Conservation (phyloP, 2,329 filamentous ascomycete genomes). For the Aspergillus intermedius region DNA sequence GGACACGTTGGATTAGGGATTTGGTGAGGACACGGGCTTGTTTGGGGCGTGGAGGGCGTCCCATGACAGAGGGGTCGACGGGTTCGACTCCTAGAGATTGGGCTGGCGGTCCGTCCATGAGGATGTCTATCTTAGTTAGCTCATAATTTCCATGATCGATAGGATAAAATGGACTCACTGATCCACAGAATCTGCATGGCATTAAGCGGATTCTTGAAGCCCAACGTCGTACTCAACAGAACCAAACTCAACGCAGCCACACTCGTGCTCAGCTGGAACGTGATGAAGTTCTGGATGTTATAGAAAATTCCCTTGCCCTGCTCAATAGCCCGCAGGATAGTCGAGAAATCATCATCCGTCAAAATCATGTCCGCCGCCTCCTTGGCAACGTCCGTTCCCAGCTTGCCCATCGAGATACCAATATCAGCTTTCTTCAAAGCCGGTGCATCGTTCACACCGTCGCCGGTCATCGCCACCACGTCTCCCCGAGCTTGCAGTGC, state of each 20-base stretch:
- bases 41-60: slow-evolving; percentile 75
- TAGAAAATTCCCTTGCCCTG: slow-evolving; percentile 99
- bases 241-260: slow-evolving; percentile 88
- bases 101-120: slow-evolving; percentile 97
- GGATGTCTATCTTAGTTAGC: slow-evolving; percentile 63
- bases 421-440: slow-evolving; percentile 97
- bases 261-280: slow-evolving; percentile 95
- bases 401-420: slow-evolving; percentile 90
- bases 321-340: slow-evolving; percentile 89
- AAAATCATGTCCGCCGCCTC: slow-evolving; percentile 86
- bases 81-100: slow-evolving; percentile 94
- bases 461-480: slow-evolving; percentile 97
- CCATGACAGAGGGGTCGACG: slow-evolving; percentile 92
- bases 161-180: slow-evolving; percentile 57
- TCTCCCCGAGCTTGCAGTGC: slow-evolving; percentile 88
- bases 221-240: slow-evolving; percentile 83
- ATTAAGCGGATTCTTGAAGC: slow-evolving; percentile 92
- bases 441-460: slow-evolving; percentile 95
- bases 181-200: slow-evolving; percentile 99
- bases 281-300: slow-evolving; percentile 99
- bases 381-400: slow-evolving; percentile 96
- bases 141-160: slow-evolving; percentile 14
- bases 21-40: slow-evolving; percentile 87
- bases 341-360: slow-evolving; percentile 83
- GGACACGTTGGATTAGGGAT: slow-evolving; percentile 72